These are phyloP conservation scores for Allomyces javanicus DNA, from an alignment of 192 early-diverging fungal genomes.

Conservation along the genomic window DNA sequence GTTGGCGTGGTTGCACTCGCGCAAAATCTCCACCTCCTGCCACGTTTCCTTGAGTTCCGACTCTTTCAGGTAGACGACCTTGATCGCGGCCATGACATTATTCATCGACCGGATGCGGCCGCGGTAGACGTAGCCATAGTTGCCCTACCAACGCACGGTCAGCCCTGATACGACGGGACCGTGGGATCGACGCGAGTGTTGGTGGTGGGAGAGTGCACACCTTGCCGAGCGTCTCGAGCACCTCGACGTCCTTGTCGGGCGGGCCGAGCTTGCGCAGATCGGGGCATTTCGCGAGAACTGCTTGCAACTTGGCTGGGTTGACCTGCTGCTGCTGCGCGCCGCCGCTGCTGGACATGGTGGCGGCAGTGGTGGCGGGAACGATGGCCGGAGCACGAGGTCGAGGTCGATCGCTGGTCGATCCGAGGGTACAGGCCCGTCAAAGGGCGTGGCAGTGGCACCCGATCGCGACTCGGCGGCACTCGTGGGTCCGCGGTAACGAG, in stretches of 20 bases:
- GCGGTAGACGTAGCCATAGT: slow-evolving; percentile 46
- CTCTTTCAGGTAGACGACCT: slow-evolving; percentile 43
- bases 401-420: too few relatives aligned
- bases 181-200: too few relatives aligned
- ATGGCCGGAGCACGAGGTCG: too few relatives aligned
- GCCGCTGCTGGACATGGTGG: too few relatives aligned
- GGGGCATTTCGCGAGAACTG: background rate
- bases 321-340: background rate
- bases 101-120: slow-evolving; percentile 12
- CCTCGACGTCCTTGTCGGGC: slow-evolving; percentile 19
- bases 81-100: slow-evolving; percentile 33
- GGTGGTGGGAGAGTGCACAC: too few relatives aligned
- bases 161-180: too few relatives aligned
- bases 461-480: too few relatives aligned
- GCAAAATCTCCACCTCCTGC: slow-evolving; percentile 47
- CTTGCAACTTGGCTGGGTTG: background rate
- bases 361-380: too few relatives aligned
- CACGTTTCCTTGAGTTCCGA: slow-evolving; percentile 43
- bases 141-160: slow-evolving; percentile 9
- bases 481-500: too few relatives aligned
- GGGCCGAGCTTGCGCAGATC: background rate
- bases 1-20: slow-evolving; percentile 31
- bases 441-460: too few relatives aligned
- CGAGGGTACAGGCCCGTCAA: too few relatives aligned
- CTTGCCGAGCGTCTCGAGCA: slow-evolving; percentile 44